A percentile compares a stretch with the other conserved stretches of the same genome.
phyloP scores from a whole-genome alignment of 768 basidiomycete species.

The Strobilomyces dryophilus region DNA sequence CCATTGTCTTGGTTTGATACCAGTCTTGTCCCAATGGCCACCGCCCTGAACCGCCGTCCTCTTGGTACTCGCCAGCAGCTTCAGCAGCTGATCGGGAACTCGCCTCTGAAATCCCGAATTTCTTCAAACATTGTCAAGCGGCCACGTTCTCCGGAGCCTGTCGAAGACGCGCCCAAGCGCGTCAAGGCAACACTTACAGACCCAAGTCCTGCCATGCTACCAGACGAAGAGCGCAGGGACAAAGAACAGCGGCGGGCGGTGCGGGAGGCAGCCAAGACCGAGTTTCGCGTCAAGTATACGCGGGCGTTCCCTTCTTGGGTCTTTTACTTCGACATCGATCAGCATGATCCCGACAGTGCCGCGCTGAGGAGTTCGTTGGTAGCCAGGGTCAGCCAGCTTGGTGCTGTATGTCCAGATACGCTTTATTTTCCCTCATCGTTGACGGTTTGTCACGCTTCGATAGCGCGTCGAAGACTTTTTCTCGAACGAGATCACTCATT shows the following conservation, averaged over 20 bases:
- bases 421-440: neutral
- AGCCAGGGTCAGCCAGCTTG: conserved; percentile 58
- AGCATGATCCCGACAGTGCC: conserved; percentile 35
- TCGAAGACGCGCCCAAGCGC: conserved; percentile 42
- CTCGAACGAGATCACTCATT: conserved; percentile 79
- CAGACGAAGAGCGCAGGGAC: conserved; percentile 39
- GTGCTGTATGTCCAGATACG: conserved; percentile 58
- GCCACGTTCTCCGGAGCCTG: conserved; percentile 48
- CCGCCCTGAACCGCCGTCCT: conserved; percentile 43
- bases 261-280: conserved; percentile 53
- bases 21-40: conserved; percentile 36
- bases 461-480: conserved; percentile 89
- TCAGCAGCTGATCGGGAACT: conserved; percentile 31
- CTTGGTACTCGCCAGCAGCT: conserved; percentile 41
- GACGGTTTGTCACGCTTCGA: conserved; percentile 3
- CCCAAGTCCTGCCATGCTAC: conserved; percentile 16
- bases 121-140: conserved; percentile 40
- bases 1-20: conserved; percentile 5
- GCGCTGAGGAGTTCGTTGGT: conserved; percentile 41
- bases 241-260: conserved; percentile 47
- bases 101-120: conserved; percentile 34
- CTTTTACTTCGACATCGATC: conserved; percentile 80
- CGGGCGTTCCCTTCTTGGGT: conserved; percentile 79
- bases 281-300: conserved; percentile 82
- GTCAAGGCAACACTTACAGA: conserved; percentile 33